These are phyloP conservation scores for Phoenix roebelenii DNA, from an alignment of 176 grass and related monocot species.

Conservation along the genomic window DNA sequence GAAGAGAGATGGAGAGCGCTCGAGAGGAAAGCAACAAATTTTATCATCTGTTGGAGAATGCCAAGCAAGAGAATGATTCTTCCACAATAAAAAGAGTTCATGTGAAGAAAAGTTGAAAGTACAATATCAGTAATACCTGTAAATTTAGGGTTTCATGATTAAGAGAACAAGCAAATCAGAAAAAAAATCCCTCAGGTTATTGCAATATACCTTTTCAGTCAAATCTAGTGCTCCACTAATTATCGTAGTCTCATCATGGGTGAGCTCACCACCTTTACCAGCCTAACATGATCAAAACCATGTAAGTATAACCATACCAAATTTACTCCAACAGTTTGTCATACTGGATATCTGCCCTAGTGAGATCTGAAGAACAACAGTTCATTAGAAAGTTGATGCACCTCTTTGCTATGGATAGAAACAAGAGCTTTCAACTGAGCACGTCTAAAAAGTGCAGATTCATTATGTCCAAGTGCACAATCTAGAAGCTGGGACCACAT, in stretches of 20 bases:
- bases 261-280: conserved; percentile 98
- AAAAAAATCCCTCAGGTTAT: neutral
- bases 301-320: conserved; percentile 1
- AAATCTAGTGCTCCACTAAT: conserved; percentile 98
- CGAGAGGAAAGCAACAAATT: no score
- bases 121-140: no score
- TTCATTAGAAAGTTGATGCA: conserved; percentile 17
- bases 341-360: neutral
- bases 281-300: conserved; percentile 46
- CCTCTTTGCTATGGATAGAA: conserved; percentile 99
- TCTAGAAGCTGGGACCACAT: conserved; percentile 59
- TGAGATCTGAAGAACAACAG: neutral
- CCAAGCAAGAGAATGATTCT: no score
- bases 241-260: conserved; percentile 98
- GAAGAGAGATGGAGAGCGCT: no score
- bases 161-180: neutral
- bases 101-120: no score
- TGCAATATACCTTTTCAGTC: conserved; percentile 77
- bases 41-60: no score
- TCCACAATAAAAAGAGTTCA: no score
- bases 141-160: neutral
- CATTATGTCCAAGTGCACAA: conserved; percentile 97
- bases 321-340: no score
- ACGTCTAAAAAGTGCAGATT: conserved; percentile 97
- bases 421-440: conserved; percentile 96